phyloP scores from a whole-genome alignment of 1,139 yeast genomes.

The Suhomyces kunorum region DNA sequence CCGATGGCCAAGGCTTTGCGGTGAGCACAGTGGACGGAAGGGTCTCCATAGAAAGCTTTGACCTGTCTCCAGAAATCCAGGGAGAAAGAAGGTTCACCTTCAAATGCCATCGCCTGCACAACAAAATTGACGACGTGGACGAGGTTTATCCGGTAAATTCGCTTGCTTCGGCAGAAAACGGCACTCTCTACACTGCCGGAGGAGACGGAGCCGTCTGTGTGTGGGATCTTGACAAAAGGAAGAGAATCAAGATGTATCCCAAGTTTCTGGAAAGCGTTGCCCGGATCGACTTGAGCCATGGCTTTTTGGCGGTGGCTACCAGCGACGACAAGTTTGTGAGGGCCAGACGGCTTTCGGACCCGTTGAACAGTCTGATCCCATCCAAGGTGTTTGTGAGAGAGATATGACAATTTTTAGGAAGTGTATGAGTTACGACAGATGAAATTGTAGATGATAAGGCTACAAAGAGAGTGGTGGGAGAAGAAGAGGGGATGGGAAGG shows the following conservation, averaged over 20 bases:
- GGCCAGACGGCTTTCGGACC: slow-evolving; percentile 18
- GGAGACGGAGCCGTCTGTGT: slow-evolving; percentile 74
- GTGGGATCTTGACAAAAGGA: slow-evolving; percentile 72
- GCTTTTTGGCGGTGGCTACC: slow-evolving; percentile 57
- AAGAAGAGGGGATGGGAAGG: too few relatives aligned
- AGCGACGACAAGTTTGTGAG: slow-evolving; percentile 51
- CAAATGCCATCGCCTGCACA: slow-evolving; percentile 68
- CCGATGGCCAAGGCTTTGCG: slow-evolving; percentile 66
- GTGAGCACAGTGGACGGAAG: slow-evolving; percentile 86
- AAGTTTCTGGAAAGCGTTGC: slow-evolving; percentile 51
- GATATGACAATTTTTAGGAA: not conserved
- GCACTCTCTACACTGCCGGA: slow-evolving; percentile 66
- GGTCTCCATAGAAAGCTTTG: slow-evolving; percentile 75
- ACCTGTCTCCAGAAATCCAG: slow-evolving; percentile 50
- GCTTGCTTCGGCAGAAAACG: slow-evolving; percentile 53
- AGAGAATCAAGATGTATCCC: slow-evolving; percentile 60
- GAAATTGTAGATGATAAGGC: too few relatives aligned
- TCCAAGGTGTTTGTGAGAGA: slow-evolving; percentile 17
- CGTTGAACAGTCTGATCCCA: slow-evolving; percentile 13
- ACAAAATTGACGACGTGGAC: slow-evolving; percentile 49
- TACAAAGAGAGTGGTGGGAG: too few relatives aligned
- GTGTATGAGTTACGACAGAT: too few relatives aligned
- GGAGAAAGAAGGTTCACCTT: slow-evolving; percentile 65
- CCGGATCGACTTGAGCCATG: slow-evolving; percentile 43
- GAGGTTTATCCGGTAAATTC: slow-evolving; percentile 79